phyloP scores from a whole-genome alignment of 2,329 filamentous ascomycete genomes.

The Raffaelea deltoideospora region DNA sequence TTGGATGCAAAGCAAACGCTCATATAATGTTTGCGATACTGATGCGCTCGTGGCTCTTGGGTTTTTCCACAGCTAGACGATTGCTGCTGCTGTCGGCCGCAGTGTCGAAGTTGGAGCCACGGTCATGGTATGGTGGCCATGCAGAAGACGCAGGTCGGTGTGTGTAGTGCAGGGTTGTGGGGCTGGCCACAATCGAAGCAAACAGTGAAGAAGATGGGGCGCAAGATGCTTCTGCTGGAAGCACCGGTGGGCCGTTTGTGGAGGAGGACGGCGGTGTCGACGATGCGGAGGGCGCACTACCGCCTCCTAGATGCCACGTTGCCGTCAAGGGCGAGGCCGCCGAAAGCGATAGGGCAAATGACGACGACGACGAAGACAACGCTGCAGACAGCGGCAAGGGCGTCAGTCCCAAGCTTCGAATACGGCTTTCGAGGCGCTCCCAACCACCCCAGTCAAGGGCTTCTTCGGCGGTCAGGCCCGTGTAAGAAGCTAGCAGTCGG shows the following conservation, averaged over 20 bases:
- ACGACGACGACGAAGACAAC: conserved; percentile 4
- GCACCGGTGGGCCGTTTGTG: no score
- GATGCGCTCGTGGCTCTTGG: conserved; percentile 26
- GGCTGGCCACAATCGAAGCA: no score
- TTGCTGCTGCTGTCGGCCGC: neutral
- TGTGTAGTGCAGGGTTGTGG: no score
- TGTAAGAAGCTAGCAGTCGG: conserved; percentile 16
- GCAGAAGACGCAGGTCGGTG: no score
- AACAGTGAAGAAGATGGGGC: no score
- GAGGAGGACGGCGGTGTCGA: conserved; percentile 2
- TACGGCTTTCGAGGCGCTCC: conserved; percentile 53
- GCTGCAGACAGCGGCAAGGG: neutral
- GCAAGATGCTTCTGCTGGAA: no score
- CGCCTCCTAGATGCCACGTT: no score
- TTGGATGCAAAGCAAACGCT: no score
- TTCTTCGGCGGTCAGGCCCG: conserved; percentile 36
- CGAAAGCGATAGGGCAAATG: conserved; percentile 5
- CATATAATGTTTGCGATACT: no score
- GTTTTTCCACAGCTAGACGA: no score
- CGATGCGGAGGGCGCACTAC: no score
- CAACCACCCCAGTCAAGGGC: conserved; percentile 65
- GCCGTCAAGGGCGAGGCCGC: neutral
- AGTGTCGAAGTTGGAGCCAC: neutral
- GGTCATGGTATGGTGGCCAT: neutral
- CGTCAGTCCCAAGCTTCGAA: conserved; percentile 30